Percentiles rank a stretch among this genome's conserved stretches.
phyloP scores from a whole-genome alignment of 2,329 filamentous ascomycete species.

The Penicillium sp. region DNA sequence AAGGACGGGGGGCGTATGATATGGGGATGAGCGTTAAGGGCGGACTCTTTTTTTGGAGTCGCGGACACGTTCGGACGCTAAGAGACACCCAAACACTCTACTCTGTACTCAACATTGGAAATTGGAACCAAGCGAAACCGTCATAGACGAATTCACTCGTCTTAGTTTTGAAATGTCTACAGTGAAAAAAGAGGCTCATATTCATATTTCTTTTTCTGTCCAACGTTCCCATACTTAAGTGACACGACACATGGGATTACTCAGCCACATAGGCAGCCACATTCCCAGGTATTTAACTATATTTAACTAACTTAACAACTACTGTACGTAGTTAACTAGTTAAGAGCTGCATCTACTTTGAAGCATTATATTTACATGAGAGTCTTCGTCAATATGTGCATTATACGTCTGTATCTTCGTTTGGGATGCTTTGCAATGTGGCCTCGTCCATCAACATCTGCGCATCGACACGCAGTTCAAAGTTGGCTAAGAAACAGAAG shows the following conservation, averaged over 20 bases:
- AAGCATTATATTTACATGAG: neutral
- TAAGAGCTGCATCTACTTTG: too few species aligned
- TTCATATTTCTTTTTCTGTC: neutral
- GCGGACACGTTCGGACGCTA: constrained; percentile 8
- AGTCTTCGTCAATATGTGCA: neutral
- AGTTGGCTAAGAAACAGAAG: constrained; percentile 80
- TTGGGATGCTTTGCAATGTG: constrained; percentile 1
- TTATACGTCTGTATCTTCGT: neutral
- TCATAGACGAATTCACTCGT: neutral
- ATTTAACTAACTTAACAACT: too few species aligned
- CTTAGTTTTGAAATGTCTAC: neutral
- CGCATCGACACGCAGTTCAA: constrained; percentile 65
- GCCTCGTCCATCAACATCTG: constrained; percentile 51
- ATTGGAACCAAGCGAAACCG: neutral
- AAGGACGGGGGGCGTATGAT: neutral
- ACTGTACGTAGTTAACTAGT: too few species aligned
- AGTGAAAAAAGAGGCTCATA: neutral
- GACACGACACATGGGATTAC: constrained; percentile 12
- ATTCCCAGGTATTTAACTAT: constrained; percentile 1
- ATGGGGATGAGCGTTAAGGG: constrained; percentile 5
- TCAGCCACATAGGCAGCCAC: constrained; percentile 24
- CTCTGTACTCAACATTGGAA: neutral
- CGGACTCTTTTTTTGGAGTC: constrained; percentile 12
- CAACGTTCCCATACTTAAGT: neutral
- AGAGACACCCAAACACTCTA: constrained; percentile 3